Conservation (phyloP, 306 rosid species). For the Quercus engelmannii region DNA sequence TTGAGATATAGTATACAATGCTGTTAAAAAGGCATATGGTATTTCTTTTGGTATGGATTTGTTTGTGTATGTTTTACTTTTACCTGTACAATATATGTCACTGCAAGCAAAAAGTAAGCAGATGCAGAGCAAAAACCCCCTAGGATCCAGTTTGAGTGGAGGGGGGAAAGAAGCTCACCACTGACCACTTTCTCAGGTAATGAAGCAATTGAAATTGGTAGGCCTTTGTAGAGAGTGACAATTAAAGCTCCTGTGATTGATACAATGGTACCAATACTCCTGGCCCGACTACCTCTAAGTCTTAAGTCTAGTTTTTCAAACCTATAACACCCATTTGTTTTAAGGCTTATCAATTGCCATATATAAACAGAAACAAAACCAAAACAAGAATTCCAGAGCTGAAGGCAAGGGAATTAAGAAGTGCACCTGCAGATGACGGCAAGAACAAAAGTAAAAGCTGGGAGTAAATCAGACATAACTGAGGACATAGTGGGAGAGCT, state of each 20-base stretch:
- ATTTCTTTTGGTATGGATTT: background rate
- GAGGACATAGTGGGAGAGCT: slow-evolving; percentile 26
- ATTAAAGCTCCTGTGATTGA: slow-evolving; percentile 16
- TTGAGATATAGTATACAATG: no score
- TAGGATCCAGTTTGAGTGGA: slow-evolving; percentile 10
- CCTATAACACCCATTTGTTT: background rate
- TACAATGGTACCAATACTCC: slow-evolving; percentile 1
- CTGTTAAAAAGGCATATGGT: no score
- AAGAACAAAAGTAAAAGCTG: slow-evolving; percentile 19
- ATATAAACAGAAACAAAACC: background rate
- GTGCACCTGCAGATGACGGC: slow-evolving; percentile 9
- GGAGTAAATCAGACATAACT: slow-evolving; percentile 1
- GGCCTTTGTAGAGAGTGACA: slow-evolving; percentile 7
- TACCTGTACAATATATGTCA: background rate
- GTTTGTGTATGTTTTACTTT: background rate
- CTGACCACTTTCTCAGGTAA: background rate
- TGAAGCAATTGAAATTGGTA: background rate
- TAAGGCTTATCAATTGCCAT: background rate
- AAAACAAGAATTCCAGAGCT: background rate
- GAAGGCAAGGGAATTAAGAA: background rate
- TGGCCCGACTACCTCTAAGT: slow-evolving; percentile 1
- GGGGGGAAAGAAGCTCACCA: background rate
- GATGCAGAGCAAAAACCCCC: background rate
- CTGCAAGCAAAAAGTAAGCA: background rate
- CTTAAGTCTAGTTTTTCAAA: slow-evolving; percentile 11